Base-by-base conservation (phyloP, 495 filamentous ascomycete species). In the Penicillium subrubescens region DNA sequence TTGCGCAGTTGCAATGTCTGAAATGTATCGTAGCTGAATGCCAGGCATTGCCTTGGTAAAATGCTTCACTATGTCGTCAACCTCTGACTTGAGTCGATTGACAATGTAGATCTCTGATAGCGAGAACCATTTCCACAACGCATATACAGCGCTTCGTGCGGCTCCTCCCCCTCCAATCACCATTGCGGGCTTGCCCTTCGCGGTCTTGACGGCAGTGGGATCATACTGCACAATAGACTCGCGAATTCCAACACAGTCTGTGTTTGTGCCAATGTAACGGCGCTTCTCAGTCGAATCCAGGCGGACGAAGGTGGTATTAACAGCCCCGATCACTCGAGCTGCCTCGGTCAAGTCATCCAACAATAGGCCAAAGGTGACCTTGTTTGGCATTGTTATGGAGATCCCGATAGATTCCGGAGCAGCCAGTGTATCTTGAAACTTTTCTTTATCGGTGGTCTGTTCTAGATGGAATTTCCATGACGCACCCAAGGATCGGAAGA, bases 321-420 rank as follows among this genome's bases (percentile, higher is more conserved):
- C 79, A 37, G 88, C 86, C 31, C 87, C 87, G 21, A 90, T 85
- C 34, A 80, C 81, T 17, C 78, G 79, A 21, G 74, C 86, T 67
- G 88, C 85, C 6, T 81, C 78, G 0, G 86, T 88, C 27, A 89
- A 65, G 15, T 81, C 78, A 69, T 90, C 86, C 4, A 89, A 79
- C 46, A 84, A 68, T 0, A 77, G 74, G 41, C 87, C 76, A 52
- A 89, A 85, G 41, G 81, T 74, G 29, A 89, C 75, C 73, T 90
- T 90, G 73, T 86, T 75, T 0, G 88, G 87, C 87, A 90, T 90
- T 35, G 86, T 90, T 35, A 89, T 80, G 21, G 85, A 81, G 25
- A 81, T 75, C 46, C 87, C 87, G 74, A 79, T 75, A 66, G 31
- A 58, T 2, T 51, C 25, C 6, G 27, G 8, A 19, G 21, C 19